A percentile compares a stretch with the other conserved stretches of the same genome.
Conservation (phyloP, 2,329 filamentous ascomycete genomes). For the Chaetothyriales sp. region DNA sequence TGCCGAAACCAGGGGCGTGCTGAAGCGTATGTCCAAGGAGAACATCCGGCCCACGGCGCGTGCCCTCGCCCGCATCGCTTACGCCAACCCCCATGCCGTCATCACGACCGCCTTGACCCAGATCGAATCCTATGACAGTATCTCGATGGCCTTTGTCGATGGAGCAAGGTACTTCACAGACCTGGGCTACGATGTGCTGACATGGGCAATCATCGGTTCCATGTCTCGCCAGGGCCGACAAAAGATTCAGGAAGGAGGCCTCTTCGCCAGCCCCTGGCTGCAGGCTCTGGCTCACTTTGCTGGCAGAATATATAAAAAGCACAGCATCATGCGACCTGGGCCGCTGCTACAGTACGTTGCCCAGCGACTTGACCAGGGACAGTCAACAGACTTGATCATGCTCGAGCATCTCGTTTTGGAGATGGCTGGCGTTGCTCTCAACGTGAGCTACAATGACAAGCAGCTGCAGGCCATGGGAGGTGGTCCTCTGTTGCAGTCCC, state of each 20-base stretch:
- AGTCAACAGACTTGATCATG: conserved; percentile 81
- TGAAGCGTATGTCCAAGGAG: conserved; percentile 79
- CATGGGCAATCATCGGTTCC: conserved; percentile 75
- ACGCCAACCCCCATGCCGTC: conserved; percentile 77
- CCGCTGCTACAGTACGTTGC: conserved; percentile 84
- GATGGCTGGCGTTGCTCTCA: conserved; percentile 85
- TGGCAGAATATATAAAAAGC: conserved; percentile 75
- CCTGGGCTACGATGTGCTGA: conserved; percentile 80
- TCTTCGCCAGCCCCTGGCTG: conserved; percentile 81
- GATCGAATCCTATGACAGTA: conserved; percentile 84
- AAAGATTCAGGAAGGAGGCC: conserved; percentile 47
- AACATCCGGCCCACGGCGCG: conserved; percentile 78
- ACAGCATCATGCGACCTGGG: conserved; percentile 65
- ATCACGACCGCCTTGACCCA: conserved; percentile 80
- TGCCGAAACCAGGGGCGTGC: conserved; percentile 65
- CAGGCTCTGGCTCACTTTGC: conserved; percentile 81
- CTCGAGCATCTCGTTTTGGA: conserved; percentile 76
- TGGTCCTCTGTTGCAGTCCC: conserved; percentile 60
- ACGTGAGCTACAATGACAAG: conserved; percentile 72
- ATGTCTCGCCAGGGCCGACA: conserved; percentile 43
- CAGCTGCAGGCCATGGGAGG: conserved; percentile 82
- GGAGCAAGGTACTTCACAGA: conserved; percentile 89
- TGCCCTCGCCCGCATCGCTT: conserved; percentile 78
- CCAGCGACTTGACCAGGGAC: conserved; percentile 64
- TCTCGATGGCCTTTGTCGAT: conserved; percentile 88